Evolutionary conservation across 2,329 filamentous ascomycete genomes (phyloP).

Genomic region (Malbranchea cinnamomea): DNA sequence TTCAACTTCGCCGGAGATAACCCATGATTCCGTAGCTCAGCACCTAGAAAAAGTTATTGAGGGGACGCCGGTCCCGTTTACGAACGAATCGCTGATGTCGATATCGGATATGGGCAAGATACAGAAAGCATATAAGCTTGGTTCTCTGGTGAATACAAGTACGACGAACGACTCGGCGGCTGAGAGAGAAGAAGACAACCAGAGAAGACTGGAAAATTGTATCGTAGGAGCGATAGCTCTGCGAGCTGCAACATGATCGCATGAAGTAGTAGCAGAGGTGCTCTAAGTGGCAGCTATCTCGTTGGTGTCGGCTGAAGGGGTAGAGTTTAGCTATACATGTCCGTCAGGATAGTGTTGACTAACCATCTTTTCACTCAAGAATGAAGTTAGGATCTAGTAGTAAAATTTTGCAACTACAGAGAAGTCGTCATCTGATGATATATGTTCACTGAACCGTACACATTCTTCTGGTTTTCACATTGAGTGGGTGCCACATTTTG

Average conservation of each 20-base stretch:
- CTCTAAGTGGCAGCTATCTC: not conserved
- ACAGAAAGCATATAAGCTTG: slow-evolving; percentile 76
- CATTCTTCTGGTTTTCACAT: too few relatives aligned
- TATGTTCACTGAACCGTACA: too few relatives aligned
- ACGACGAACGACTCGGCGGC: slow-evolving; percentile 5
- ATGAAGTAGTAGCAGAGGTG: not conserved
- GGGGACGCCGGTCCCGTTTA: slow-evolving; percentile 44
- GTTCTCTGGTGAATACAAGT: slow-evolving; percentile 26
- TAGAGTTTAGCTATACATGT: too few relatives aligned
- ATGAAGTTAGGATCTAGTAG: too few relatives aligned
- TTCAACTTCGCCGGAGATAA: slow-evolving; percentile 35
- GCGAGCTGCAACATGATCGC: slow-evolving; percentile 38
- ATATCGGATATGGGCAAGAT: slow-evolving; percentile 54
- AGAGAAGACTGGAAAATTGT: slow-evolving; percentile 46
- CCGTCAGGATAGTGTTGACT: too few relatives aligned
- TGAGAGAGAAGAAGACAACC: slow-evolving; percentile 22
- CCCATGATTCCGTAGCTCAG: slow-evolving; percentile 34
- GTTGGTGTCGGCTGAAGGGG: not conserved
- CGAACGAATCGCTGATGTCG: slow-evolving; percentile 45
- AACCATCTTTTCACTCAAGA: too few relatives aligned
- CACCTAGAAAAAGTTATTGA: slow-evolving; percentile 51
- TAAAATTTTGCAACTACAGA: too few relatives aligned
- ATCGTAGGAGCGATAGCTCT: slow-evolving; percentile 66
- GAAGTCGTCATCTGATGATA: too few relatives aligned
- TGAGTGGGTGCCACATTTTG: too few relatives aligned